Base-by-base conservation (phyloP, 202 grass and related monocot genomes). In the Digitaria exilis region DNA sequence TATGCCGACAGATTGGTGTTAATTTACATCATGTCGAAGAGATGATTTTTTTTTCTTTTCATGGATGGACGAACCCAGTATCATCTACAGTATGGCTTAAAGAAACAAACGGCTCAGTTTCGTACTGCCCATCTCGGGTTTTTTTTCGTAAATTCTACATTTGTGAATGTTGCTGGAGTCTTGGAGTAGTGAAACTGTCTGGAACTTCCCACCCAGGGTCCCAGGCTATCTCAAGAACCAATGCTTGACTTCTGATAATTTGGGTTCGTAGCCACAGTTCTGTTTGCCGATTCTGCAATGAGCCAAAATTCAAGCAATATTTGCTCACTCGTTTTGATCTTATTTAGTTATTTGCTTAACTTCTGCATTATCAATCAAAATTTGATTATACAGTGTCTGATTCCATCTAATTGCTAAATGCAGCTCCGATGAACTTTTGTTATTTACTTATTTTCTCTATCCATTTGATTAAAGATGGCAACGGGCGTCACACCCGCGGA, bases 41-140 rank as follows among this genome's bases (percentile, higher is more conserved):
- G 11, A 32, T 34, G 41, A 51, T 82, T 73, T 77, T 67, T 67
- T 78, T 39, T 7, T 7, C 37, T 39, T 83, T 78, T 82, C 80
- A 69, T 83, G 39, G 49, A 59, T 41, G 29, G 18, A 82, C 0
- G 0, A 45, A 21, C 30, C 49, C 21, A 51, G 24, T 37, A 63
- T 90, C 52, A 75, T 83, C 21, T 17, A n/a, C n/a, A n/a, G n/a
- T n/a, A 80, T 69, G 46, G n/a, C 16, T 80, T 26, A 2, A 39
- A 31, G 62, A 68, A 90, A 76, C 62, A 61, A 76, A 41, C 45
- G 13, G 34, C 54, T 84, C 34, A 7, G 55, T 31, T 65, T 79
- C 13, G 29, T 34, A 55, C 34, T 17, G 60, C 17, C 17, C 73
- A 9, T 41, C 37, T 30, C 28, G n/a, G n/a, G 45, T 12, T 0